A percentile compares a stretch with the other conserved stretches of the same genome.
phyloP scores from a whole-genome alignment of 1,284 basidiomycete species.

The Ganoderma boninense region DNA sequence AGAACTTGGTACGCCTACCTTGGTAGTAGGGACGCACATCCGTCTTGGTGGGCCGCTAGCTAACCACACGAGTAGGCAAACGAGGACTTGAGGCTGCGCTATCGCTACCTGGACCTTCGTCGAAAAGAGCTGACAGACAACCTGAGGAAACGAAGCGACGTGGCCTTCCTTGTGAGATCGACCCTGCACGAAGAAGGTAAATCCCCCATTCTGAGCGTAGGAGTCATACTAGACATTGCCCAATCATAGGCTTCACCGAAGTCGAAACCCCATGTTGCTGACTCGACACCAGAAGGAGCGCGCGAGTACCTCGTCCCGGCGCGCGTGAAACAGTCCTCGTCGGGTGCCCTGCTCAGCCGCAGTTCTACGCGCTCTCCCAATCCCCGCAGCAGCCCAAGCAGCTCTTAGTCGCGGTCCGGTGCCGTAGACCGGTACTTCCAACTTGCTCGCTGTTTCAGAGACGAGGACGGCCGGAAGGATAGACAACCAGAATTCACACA shows the following conservation, averaged over 20 bases:
- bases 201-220: constrained; percentile 25
- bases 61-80: constrained; percentile 63
- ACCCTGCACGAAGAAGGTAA: constrained; percentile 79
- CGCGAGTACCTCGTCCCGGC: constrained; percentile 94
- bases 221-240: constrained; percentile 22
- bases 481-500: constrained; percentile 98
- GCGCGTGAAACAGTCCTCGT: constrained; percentile 52
- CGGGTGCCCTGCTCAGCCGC: constrained; percentile 48
- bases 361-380: constrained; percentile 92
- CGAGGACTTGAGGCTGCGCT: constrained; percentile 85
- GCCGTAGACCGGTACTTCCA: constrained; percentile 92
- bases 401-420: constrained; percentile 91
- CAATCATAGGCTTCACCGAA: constrained; percentile 78
- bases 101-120: constrained; percentile 91
- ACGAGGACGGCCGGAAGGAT: constrained; percentile 94
- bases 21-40: constrained; percentile 16
- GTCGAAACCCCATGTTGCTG: constrained; percentile 95
- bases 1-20: constrained; percentile 68
- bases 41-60: not conserved
- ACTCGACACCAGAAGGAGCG: constrained; percentile 94
- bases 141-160: constrained; percentile 80
- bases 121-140: constrained; percentile 78
- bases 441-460: constrained; percentile 93
- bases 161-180: constrained; percentile 81
- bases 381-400: constrained; percentile 98